phyloP scores from a whole-genome alignment of 331 rosid species.

The Quercus phellos region DNA sequence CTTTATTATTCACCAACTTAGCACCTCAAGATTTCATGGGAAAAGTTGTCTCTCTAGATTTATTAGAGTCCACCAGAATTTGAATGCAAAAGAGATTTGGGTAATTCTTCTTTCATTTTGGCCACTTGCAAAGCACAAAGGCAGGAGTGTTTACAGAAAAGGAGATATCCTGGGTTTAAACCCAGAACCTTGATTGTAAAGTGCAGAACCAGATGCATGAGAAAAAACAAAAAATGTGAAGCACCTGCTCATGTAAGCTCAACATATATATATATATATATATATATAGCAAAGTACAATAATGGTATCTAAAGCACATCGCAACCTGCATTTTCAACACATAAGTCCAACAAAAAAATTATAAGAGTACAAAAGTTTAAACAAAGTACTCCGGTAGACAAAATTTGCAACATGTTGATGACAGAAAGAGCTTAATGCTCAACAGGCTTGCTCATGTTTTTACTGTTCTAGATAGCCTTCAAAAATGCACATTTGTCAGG shows the following conservation, averaged over 20 bases:
- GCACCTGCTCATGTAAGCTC: not conserved
- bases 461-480: not conserved
- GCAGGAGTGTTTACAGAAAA: not conserved
- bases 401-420: not conserved
- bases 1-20: too few relatives aligned
- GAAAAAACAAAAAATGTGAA: not conserved
- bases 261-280: not conserved
- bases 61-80: not conserved
- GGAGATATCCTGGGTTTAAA: not conserved
- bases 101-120: not conserved
- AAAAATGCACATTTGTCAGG: not conserved
- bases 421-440: not conserved
- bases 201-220: not conserved
- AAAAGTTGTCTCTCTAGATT: too few relatives aligned
- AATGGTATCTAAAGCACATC: not conserved
- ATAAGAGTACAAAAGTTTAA: not conserved
- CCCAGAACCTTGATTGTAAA: not conserved
- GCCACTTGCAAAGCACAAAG: not conserved
- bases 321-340: not conserved
- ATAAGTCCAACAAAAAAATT: not conserved
- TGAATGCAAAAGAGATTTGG: not conserved
- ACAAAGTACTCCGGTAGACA: not conserved
- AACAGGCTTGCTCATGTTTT: not conserved
- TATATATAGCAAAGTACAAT: not conserved
- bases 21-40: too few relatives aligned